These are phyloP conservation scores for Scytalidium lignicola DNA, from an alignment of 2,329 filamentous ascomycete genomes.

Conservation along the genomic window DNA sequence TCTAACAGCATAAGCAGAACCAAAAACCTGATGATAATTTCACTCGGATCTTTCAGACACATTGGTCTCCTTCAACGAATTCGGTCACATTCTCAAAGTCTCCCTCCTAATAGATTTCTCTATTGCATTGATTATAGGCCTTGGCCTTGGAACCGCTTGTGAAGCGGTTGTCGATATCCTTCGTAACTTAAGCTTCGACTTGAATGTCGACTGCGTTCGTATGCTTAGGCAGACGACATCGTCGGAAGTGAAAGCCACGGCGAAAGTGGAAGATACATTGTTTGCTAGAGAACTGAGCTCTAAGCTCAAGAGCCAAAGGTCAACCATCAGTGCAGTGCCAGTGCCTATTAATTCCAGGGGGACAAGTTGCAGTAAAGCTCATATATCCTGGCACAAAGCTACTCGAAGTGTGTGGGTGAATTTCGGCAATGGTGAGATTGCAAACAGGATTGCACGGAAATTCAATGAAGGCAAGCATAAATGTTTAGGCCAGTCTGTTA, in stretches of 20 bases:
- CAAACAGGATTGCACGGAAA: constrained; percentile 14
- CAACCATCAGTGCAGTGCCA: constrained; percentile 9
- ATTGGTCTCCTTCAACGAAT: constrained; percentile 15
- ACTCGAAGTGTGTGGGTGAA: constrained; percentile 18
- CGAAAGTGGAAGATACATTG: constrained; percentile 17
- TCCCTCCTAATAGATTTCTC: constrained; percentile 22
- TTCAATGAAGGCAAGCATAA: constrained; percentile 18
- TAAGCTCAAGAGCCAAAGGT: constrained; percentile 8
- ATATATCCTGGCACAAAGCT: constrained; percentile 23
- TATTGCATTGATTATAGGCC: constrained; percentile 15
- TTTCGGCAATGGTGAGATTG: constrained; percentile 18
- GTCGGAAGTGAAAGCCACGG: constrained; percentile 7
- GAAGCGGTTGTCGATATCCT: constrained; percentile 11
- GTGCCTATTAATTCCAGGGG: constrained; percentile 7
- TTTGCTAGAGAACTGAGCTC: constrained; percentile 15
- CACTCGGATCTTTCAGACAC: constrained; percentile 19
- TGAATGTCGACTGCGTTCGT: constrained; percentile 11
- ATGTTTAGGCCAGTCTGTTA: constrained; percentile 11
- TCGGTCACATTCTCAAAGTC: constrained; percentile 20
- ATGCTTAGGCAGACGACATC: constrained; percentile 5
- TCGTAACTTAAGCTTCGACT: constrained; percentile 12
- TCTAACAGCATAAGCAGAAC: constrained; percentile 12
- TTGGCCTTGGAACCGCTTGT: constrained; percentile 11
- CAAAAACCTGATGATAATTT: constrained; percentile 14
- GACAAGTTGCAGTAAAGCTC: constrained; percentile 20